phyloP scores from a whole-genome alignment of 1,139 yeast species.

The Tardiomyces blankii region DNA sequence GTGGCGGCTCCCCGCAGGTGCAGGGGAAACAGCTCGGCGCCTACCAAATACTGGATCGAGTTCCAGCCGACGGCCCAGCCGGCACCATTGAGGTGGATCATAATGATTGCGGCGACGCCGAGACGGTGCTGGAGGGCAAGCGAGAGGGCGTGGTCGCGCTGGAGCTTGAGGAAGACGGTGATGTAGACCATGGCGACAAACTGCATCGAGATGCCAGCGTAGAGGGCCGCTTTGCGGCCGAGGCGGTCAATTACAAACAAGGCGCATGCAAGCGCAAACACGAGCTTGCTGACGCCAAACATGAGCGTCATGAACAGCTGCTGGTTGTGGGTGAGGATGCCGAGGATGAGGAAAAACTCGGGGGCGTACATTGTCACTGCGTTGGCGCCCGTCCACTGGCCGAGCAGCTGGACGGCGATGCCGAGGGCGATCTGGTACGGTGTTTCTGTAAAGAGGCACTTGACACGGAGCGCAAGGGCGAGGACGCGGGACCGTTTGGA shows the following conservation, averaged over 20 bases:
- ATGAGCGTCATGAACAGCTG: conserved; percentile 41
- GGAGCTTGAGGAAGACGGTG: conserved; percentile 1
- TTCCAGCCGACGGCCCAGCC: conserved; percentile 61
- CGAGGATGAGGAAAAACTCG: conserved; percentile 42
- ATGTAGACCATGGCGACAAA: conserved; percentile 27
- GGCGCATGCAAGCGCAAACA: conserved; percentile 34
- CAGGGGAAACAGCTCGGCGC: conserved; percentile 49
- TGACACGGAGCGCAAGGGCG: conserved; percentile 22
- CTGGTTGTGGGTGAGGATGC: conserved; percentile 30
- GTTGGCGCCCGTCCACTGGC: conserved; percentile 57
- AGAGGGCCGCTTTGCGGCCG: conserved; percentile 39
- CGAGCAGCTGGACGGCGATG: conserved; percentile 37
- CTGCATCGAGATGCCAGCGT: conserved; percentile 30
- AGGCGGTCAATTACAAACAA: conserved; percentile 35
- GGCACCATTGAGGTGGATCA: conserved; percentile 41
- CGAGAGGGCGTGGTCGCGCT: conserved; percentile 29
- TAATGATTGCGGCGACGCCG: conserved; percentile 38
- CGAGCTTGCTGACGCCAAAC: conserved; percentile 40
- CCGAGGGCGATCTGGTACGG: conserved; percentile 39
- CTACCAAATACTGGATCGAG: conserved; percentile 45
- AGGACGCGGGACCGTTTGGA: no score
- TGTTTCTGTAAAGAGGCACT: conserved; percentile 16
- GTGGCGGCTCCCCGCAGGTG: conserved; percentile 44
- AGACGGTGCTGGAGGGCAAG: conserved; percentile 29
- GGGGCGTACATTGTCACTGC: conserved; percentile 52